Base-by-base conservation (phyloP, 2,329 filamentous ascomycete species). In the Colletotrichum sidae region DNA sequence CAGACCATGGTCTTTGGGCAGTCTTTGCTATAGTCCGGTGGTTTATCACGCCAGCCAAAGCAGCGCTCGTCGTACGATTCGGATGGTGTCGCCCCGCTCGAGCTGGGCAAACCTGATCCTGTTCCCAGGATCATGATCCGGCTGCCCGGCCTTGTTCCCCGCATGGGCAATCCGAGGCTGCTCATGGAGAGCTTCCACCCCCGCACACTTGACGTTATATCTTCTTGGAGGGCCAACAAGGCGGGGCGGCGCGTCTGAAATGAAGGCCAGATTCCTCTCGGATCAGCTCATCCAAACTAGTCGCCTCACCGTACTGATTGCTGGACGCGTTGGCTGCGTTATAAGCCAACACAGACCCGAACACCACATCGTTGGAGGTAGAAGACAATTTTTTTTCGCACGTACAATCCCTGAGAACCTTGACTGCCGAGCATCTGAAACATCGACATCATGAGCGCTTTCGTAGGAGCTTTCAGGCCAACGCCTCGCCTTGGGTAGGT, bases 391-490 rank as follows among this genome's bases (percentile, higher is more conserved):
- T 25, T 25, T 5, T 25, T 25, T 25, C 25, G 25, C 25, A 5
- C 25, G 4, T 25, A 25, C 25, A 25, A 3, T 2, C 1, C 25
- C 49, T 17, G 33, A 39, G 12, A 17, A 13, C 34, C 10, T 42
- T 42, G 4, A 10, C 42, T 45, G 8, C n/a, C n/a, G 15, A 45
- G 33, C 45, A 47, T 4, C n/a, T 41, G 9, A 11, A 46, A 46
- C 15, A 10, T 15, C 7, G n/a, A 9, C 38, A 60, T n/a, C 11
- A 65, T 65, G 62, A 65, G 46, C 37, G 58, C 58, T 11, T 47
- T 56, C 7, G 41, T 33, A 33, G 58, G 58, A 65, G 58, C 62
- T n/a, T 34, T 60, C 25, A 55, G 58, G 44, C 51, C 62, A 13
- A 49, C 62, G 13, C 52, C 62, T 38, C 52, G 42, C 47, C 46